Evolutionary conservation across 1,139 yeast genomes (phyloP), one percentile per base, ranked within the genome.

Genomic region (Blastobotrys aristatus): DNA sequence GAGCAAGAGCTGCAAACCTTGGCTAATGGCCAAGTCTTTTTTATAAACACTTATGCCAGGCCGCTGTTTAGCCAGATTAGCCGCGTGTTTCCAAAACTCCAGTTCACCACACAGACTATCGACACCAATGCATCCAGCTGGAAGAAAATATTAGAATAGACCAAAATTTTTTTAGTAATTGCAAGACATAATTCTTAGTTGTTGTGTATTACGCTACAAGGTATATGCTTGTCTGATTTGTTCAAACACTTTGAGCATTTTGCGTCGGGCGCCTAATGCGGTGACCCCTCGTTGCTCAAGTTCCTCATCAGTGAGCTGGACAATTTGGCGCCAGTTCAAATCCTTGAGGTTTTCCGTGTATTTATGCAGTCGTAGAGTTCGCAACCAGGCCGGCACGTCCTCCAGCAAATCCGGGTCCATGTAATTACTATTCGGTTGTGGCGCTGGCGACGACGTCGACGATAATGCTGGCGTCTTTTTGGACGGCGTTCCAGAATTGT

Each of bases 261-360:
- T 92, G 52, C 97, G 78, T 55, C 98, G 75, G 0, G 98, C 98
- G 6, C 98, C 98, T 55, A 92, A 75, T 0, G 98, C 97, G 55
- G 81, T 78, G 41, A 92, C 96, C 4, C 99, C 98, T 51, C 81
- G 75, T 3, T 74, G 74, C 57, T 84, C 90, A 59, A 94, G 73
- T 49, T 80, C 78, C 2, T 69, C 76, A 60, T 90, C 96, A 52
- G 73, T 74, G 56, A 86, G 72, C 57, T 78, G 79, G 49, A 92
- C 77, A 70, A 92, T 74, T 44, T 84, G 85, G 53, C 75, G 72
- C 98, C 98, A 92, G 26, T 77, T 74, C 55, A 83, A 72, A 55
- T 80, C 83, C 62, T 83, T 80, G 55, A 92, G 73, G 50, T 85
- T 84, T 26, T 83, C 92, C 3, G 97, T 90, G 68, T 92, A 92